These are phyloP conservation scores for Aphanoascus verrucosus DNA, from an alignment of 2,329 filamentous ascomycete genomes.

Conservation along the genomic window DNA sequence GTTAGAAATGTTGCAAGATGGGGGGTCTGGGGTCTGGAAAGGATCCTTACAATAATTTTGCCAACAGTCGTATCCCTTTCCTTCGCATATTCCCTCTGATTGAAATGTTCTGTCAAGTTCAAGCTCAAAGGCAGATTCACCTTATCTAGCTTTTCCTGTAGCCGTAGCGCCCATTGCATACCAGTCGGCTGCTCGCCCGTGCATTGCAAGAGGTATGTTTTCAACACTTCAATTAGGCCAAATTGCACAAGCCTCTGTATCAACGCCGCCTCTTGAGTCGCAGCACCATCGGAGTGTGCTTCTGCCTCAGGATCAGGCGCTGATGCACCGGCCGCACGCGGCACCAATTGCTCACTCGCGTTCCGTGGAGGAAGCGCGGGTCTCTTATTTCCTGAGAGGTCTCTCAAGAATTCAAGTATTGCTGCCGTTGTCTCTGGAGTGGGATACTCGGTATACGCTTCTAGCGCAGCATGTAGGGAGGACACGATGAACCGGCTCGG, in stretches of 20 bases:
- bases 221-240: conserved; percentile 50
- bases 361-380: conserved; percentile 50
- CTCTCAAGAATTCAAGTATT: conserved; percentile 48
- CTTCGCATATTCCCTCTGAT: conserved; percentile 39
- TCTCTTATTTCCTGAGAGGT: conserved; percentile 46
- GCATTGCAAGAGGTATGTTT: conserved; percentile 46
- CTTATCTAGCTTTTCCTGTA: conserved; percentile 49
- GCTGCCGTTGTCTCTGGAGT: conserved; percentile 48
- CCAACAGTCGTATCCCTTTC: conserved; percentile 47
- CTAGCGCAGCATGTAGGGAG: conserved; percentile 50
- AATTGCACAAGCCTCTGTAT: conserved; percentile 49
- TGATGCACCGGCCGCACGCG: conserved; percentile 24
- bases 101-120: conserved; percentile 41
- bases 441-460: conserved; percentile 47
- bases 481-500: conserved; percentile 55
- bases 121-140: conserved; percentile 39
- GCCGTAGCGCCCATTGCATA: conserved; percentile 38
- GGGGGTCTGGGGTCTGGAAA: not conserved
- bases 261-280: conserved; percentile 41
- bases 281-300: conserved; percentile 26
- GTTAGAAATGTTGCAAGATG: conserved; percentile 5
- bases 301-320: conserved; percentile 51
- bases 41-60: conserved; percentile 40
- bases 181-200: conserved; percentile 27
- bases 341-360: conserved; percentile 39